phyloP scores from a whole-genome alignment of 257 asterid species.

The Osmanthus fragrans region DNA sequence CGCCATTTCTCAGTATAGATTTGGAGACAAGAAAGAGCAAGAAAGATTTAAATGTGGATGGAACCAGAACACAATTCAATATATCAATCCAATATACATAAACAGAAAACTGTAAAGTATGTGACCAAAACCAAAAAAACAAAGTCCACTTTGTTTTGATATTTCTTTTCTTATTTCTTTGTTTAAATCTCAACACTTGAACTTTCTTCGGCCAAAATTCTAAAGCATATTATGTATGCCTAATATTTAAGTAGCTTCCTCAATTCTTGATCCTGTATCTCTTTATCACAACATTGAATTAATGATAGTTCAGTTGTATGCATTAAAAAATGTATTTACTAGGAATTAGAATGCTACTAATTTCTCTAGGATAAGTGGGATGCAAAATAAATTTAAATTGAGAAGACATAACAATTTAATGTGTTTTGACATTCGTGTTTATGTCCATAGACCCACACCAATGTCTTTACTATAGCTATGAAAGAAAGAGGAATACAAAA shows the following conservation, averaged over 20 bases:
- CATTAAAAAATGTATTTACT: too few relatives aligned
- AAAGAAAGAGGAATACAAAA: not conserved
- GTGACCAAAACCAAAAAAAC: too few relatives aligned
- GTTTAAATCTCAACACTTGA: too few relatives aligned
- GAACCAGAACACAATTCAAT: too few relatives aligned
- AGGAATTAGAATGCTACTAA: not conserved
- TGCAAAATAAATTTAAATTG: not conserved
- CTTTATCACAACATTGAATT: not conserved
- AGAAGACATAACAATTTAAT: not conserved
- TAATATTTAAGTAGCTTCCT: not conserved
- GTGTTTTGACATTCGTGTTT: not conserved
- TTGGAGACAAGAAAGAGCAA: too few relatives aligned
- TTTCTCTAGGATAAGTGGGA: not conserved
- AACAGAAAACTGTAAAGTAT: too few relatives aligned
- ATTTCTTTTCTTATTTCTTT: too few relatives aligned
- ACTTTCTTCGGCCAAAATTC: not conserved
- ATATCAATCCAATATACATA: too few relatives aligned
- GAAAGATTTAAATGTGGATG: too few relatives aligned
- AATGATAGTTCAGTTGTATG: not conserved
- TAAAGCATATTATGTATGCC: not conserved
- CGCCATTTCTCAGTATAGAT: too few relatives aligned
- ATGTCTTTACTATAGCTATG: not conserved
- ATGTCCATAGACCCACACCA: too few relatives aligned
- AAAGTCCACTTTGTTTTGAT: too few relatives aligned
- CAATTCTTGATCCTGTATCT: not conserved